A percentile compares a stretch with the other conserved stretches of the same genome.
These are phyloP conservation scores for Aspergillus sp. DNA, from an alignment of 2,329 filamentous ascomycete species.

Conservation along the genomic window DNA sequence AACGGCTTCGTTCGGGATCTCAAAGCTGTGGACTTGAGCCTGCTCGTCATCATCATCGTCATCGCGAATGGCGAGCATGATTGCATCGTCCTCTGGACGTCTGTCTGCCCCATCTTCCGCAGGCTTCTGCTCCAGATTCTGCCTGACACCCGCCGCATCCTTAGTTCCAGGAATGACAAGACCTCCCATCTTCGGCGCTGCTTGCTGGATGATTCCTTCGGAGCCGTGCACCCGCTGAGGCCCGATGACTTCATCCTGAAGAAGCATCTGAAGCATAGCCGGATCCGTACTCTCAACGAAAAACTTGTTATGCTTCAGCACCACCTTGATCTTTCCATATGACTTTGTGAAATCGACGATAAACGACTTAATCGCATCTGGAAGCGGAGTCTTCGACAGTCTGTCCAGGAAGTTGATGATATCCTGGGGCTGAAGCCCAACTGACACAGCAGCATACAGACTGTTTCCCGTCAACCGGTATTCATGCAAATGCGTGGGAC, in stretches of 20 bases:
- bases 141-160: constrained; percentile 84
- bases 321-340: constrained; percentile 94
- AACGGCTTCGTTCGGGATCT: constrained; percentile 81
- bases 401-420: constrained; percentile 88
- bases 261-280: constrained; percentile 80
- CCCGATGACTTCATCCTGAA: constrained; percentile 82
- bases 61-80: constrained; percentile 70
- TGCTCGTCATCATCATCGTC: constrained; percentile 86
- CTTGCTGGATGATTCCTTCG: constrained; percentile 75
- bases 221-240: constrained; percentile 74
- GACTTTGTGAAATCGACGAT: constrained; percentile 83
- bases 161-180: constrained; percentile 94
- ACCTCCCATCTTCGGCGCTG: constrained; percentile 82
- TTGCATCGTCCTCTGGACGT: constrained; percentile 61
- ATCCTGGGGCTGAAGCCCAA: constrained; percentile 85
- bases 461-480: constrained; percentile 91
- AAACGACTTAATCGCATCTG: constrained; percentile 77
- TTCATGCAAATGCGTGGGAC: constrained; percentile 90
- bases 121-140: constrained; percentile 58
- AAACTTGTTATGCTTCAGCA: constrained; percentile 91
- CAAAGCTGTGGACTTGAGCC: constrained; percentile 89
- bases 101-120: constrained; percentile 45
- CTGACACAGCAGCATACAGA: constrained; percentile 91
- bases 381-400: constrained; percentile 86
- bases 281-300: constrained; percentile 92